Evolutionary conservation across 2,329 filamentous ascomycete species (phyloP).

Genomic region (Microdochium trichocladiopsis): DNA sequence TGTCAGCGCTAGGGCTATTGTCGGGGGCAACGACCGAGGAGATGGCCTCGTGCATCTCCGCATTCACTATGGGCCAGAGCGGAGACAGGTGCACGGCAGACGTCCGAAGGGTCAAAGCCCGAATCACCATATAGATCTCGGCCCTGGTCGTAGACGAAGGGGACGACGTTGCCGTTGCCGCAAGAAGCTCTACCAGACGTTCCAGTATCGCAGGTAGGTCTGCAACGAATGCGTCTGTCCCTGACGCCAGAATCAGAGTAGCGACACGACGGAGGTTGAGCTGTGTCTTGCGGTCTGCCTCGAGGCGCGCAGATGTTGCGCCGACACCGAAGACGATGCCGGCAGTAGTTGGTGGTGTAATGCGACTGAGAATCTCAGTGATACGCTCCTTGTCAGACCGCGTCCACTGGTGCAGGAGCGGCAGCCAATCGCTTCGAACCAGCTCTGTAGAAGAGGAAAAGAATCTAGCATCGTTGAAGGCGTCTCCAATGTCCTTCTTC

Average conservation of each 20-base stretch:
- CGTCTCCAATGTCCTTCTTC: constrained; percentile 88
- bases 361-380: constrained; percentile 68
- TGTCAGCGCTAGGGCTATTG: constrained; percentile 56
- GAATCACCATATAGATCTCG: constrained; percentile 83
- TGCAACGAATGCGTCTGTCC: constrained; percentile 70
- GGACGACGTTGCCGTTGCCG: constrained; percentile 78
- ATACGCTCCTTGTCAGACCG: constrained; percentile 83
- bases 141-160: constrained; percentile 84
- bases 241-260: constrained; percentile 69
- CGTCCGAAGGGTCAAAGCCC: constrained; percentile 73
- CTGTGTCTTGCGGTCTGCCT: constrained; percentile 90
- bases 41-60: constrained; percentile 75
- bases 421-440: constrained; percentile 71
- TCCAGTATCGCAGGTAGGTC: constrained; percentile 70
- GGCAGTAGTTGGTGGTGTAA: constrained; percentile 81
- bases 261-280: constrained; percentile 80
- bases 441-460: constrained; percentile 64
- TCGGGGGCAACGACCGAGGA: constrained; percentile 65
- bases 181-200: constrained; percentile 79
- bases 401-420: constrained; percentile 76
- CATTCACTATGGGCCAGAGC: constrained; percentile 85
- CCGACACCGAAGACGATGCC: constrained; percentile 97
- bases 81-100: constrained; percentile 73
- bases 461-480: constrained; percentile 84
- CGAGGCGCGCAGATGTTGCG: constrained; percentile 84